These are phyloP conservation scores for Metschnikowia lunata DNA, from an alignment of 805 yeast species.

Conservation along the genomic window DNA sequence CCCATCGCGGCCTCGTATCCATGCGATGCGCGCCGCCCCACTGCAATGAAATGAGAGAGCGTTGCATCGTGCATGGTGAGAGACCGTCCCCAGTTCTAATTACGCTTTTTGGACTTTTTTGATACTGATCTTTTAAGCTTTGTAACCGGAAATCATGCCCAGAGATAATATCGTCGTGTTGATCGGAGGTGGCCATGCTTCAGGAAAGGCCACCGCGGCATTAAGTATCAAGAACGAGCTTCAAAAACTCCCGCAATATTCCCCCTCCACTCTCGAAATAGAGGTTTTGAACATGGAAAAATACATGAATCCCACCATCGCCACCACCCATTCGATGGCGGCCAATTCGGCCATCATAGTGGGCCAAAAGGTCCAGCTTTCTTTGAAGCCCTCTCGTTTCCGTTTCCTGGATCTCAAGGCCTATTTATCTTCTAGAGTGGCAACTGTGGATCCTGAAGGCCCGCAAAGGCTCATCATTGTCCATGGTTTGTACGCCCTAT, in stretches of 20 bases:
- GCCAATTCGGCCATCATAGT: constrained; percentile 29
- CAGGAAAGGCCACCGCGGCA: constrained; percentile 47
- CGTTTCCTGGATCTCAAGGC: constrained; percentile 28
- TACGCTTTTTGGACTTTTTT: no score
- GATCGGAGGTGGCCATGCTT: constrained; percentile 60
- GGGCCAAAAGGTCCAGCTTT: constrained; percentile 17
- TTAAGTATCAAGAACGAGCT: constrained; percentile 30
- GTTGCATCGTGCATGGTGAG: no score
- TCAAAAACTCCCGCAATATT: constrained; percentile 8
- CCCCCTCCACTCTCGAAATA: constrained; percentile 17
- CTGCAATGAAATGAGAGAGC: no score
- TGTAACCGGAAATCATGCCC: not conserved
- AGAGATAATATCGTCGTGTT: constrained; percentile 34
- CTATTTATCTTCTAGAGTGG: constrained; percentile 9
- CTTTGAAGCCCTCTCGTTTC: constrained; percentile 40
- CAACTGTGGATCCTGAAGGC: constrained; percentile 17
- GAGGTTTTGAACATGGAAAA: constrained; percentile 43
- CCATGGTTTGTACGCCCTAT: constrained; percentile 78
- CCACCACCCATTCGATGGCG: constrained; percentile 16
- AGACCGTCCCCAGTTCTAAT: no score
- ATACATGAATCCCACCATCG: constrained; percentile 22
- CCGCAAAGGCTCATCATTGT: constrained; percentile 40
- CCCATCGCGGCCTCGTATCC: no score
- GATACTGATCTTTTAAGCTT: no score
- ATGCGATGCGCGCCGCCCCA: no score